These are phyloP conservation scores for Populus tomentosa DNA, from an alignment of 441 rosid genomes.

Conservation along the genomic window DNA sequence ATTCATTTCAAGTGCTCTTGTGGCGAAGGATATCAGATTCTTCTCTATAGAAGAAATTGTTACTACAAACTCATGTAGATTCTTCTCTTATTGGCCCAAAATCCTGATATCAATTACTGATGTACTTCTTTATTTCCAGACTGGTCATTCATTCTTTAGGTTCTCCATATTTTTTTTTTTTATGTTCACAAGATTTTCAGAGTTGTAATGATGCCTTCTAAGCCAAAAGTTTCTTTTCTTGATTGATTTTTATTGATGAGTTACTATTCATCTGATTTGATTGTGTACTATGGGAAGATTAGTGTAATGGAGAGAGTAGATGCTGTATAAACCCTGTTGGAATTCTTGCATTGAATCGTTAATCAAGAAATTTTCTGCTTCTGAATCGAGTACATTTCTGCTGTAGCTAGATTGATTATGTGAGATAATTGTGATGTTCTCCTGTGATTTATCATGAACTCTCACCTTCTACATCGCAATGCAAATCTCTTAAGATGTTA, in stretches of 20 bases:
- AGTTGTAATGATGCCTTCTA: background rate
- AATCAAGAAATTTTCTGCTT: background rate
- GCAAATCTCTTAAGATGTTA: background rate
- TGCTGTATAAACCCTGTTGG: background rate
- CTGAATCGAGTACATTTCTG: background rate
- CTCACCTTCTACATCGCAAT: background rate
- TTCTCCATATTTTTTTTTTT: background rate
- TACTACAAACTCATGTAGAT: conserved; percentile 49
- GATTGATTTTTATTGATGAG: background rate
- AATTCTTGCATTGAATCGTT: background rate
- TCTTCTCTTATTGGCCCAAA: background rate
- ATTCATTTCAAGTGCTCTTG: conserved; percentile 45
- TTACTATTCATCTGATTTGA: background rate
- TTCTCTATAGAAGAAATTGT: conserved; percentile 27
- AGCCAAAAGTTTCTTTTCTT: background rate
- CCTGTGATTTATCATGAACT: background rate
- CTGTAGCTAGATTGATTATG: background rate
- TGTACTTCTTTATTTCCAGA: too few species aligned
- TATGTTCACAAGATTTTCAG: background rate
- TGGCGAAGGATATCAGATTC: conserved; percentile 43
- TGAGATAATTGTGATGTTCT: background rate
- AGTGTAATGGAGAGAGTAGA: background rate
- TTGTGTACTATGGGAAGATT: background rate
- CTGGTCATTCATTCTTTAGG: background rate
- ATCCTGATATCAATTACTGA: too few species aligned